Evolutionary conservation across 768 basidiomycete genomes (phyloP).

Genomic region (Pleurotus tuoliensis): DNA sequence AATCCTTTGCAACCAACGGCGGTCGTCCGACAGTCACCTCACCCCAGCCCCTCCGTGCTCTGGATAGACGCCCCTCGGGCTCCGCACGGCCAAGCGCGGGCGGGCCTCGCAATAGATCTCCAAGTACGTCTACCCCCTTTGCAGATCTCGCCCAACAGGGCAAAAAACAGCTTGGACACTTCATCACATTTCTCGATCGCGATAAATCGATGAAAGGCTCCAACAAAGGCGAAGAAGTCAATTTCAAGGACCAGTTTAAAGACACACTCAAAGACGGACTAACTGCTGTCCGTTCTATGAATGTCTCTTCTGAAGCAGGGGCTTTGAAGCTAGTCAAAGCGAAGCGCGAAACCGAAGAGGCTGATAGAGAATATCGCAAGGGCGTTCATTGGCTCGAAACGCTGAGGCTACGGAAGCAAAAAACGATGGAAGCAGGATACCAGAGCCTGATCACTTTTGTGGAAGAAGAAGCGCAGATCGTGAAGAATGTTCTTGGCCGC

Average conservation of each 20-base stretch:
- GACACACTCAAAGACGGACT: conserved; percentile 6
- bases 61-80: conserved; percentile 71
- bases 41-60: conserved; percentile 71
- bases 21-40: conserved; percentile 46
- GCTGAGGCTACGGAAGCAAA: conserved; percentile 73
- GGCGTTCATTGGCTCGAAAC: conserved; percentile 94
- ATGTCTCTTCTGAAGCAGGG: conserved; percentile 40
- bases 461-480: conserved; percentile 59
- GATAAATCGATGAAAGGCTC: conserved; percentile 61
- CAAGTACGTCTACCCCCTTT: conserved; percentile 77
- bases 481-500: conserved; percentile 62
- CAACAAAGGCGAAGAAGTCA: conserved; percentile 38
- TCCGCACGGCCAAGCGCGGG: conserved; percentile 31
- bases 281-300: conserved; percentile 5
- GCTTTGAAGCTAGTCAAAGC: conserved; percentile 75
- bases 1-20: not conserved
- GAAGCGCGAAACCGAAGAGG: conserved; percentile 89
- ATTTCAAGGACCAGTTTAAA: conserved; percentile 4
- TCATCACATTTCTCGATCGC: conserved; percentile 84
- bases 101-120: conserved; percentile 63
- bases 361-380: conserved; percentile 91
- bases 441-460: conserved; percentile 84
- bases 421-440: conserved; percentile 79
- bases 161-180: conserved; percentile 81
- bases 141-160: conserved; percentile 88